Percentiles rank a stretch among this genome's conserved stretches.
Conservation (phyloP, 257 asterid genomes). For the Leonotis leonurus region DNA sequence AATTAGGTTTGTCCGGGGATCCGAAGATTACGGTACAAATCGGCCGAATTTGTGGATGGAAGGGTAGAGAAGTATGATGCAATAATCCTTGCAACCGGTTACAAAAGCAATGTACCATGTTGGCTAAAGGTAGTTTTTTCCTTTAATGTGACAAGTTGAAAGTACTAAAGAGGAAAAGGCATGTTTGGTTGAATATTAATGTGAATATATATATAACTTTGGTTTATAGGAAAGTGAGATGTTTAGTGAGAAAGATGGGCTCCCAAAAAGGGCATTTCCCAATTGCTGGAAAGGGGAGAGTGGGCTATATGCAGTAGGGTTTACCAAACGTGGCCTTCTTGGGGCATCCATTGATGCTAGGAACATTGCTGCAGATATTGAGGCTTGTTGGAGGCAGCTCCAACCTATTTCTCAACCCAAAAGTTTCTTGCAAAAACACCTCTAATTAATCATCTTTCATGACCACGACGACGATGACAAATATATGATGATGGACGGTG, state of each 20-base stretch:
- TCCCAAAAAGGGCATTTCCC: slow-evolving; percentile 85
- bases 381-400: slow-evolving; percentile 28
- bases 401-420: slow-evolving; percentile 24
- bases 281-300: slow-evolving; percentile 92
- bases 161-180: not conserved
- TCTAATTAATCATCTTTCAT: too few species aligned
- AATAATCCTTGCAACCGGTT: slow-evolving; percentile 65
- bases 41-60: slow-evolving; percentile 52
- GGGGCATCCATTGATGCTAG: slow-evolving; percentile 94
- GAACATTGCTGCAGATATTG: slow-evolving; percentile 65
- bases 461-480: not conserved
- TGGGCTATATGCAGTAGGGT: slow-evolving; percentile 92
- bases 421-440: slow-evolving; percentile 18
- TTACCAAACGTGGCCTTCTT: slow-evolving; percentile 95
- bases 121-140: slow-evolving; percentile 42
- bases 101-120: slow-evolving; percentile 66
- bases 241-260: slow-evolving; percentile 83
- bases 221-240: slow-evolving; percentile 52
- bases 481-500: too few species aligned
- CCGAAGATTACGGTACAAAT: slow-evolving; percentile 29
- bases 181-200: slow-evolving; percentile 21
- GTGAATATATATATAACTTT: not conserved
- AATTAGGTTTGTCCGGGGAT: slow-evolving; percentile 47
- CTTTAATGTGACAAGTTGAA: not conserved
- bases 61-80: slow-evolving; percentile 44